A percentile compares a stretch with the other conserved stretches of the same genome.
phyloP scores from a whole-genome alignment of 257 asterid genomes.

The Hygrophila difformis region DNA sequence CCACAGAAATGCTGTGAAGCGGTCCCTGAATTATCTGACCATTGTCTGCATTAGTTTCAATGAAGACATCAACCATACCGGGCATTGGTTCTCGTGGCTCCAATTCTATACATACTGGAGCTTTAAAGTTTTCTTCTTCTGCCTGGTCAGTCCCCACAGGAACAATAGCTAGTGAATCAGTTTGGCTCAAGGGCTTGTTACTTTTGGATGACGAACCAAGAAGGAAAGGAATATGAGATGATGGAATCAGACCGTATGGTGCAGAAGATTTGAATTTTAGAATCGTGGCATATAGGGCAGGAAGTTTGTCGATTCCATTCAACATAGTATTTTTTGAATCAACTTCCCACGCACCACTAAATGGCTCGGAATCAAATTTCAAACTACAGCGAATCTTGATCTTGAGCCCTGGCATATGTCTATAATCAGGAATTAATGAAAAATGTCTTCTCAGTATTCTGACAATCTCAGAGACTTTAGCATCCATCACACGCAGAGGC shows the following conservation, averaged over 20 bases:
- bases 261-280: slow-evolving; percentile 72
- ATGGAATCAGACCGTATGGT: slow-evolving; percentile 62
- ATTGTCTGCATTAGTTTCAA: slow-evolving; percentile 72
- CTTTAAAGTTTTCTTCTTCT: slow-evolving; percentile 43
- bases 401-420: slow-evolving; percentile 75
- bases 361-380: slow-evolving; percentile 65
- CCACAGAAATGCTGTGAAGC: slow-evolving; percentile 67
- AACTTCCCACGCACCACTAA: slow-evolving; percentile 29
- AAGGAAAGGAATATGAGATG: slow-evolving; percentile 72
- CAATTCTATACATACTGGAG: slow-evolving; percentile 68
- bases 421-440: slow-evolving; percentile 63
- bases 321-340: slow-evolving; percentile 21
- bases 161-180: slow-evolving; percentile 55
- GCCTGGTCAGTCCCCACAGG: slow-evolving; percentile 47
- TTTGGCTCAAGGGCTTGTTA: slow-evolving; percentile 27
- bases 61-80: slow-evolving; percentile 60
- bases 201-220: slow-evolving; percentile 48
- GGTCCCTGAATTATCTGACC: slow-evolving; percentile 69
- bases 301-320: slow-evolving; percentile 50
- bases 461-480: slow-evolving; percentile 66
- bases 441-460: slow-evolving; percentile 66
- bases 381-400: slow-evolving; percentile 58
- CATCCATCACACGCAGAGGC: slow-evolving; percentile 88
- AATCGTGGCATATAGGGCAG: slow-evolving; percentile 76
- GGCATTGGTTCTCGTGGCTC: slow-evolving; percentile 92